Evolutionary conservation across 768 basidiomycete species (phyloP).

Genomic region (Porphyrellus cyaneotinctus): DNA sequence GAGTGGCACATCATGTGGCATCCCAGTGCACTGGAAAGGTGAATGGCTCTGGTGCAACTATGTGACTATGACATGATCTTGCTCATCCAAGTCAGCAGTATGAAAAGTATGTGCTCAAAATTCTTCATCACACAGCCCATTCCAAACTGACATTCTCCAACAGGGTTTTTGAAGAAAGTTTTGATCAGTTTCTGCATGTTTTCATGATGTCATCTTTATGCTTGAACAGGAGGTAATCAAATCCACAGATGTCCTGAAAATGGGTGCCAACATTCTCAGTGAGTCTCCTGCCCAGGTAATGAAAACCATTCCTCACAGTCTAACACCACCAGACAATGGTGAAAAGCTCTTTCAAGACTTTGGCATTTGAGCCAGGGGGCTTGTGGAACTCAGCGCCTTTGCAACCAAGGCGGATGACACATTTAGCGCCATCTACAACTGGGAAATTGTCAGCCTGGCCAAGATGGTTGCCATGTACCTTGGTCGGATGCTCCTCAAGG

Average conservation of each 20-base stretch:
- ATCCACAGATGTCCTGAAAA: slow-evolving; percentile 36
- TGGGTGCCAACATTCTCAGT: slow-evolving; percentile 49
- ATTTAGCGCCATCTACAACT: slow-evolving; percentile 32
- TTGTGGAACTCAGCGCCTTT: slow-evolving; percentile 45
- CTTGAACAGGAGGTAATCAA: slow-evolving; percentile 42
- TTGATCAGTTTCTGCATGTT: slow-evolving; percentile 27
- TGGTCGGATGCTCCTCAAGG: slow-evolving; percentile 38
- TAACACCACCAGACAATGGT: slow-evolving; percentile 38
- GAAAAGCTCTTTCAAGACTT: slow-evolving; percentile 46
- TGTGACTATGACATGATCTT: slow-evolving; percentile 41
- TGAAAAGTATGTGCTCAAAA: slow-evolving; percentile 36
- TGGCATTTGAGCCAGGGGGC: slow-evolving; percentile 36
- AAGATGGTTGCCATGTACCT: slow-evolving; percentile 43
- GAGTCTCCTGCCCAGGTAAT: slow-evolving; percentile 11
- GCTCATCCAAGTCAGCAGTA: slow-evolving; percentile 45
- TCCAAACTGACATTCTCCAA: neutral
- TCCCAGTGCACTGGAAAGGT: slow-evolving; percentile 31
- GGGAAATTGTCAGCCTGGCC: slow-evolving; percentile 41
- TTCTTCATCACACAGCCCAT: neutral
- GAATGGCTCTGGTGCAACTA: slow-evolving; percentile 45
- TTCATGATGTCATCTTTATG: neutral
- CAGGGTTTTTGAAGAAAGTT: slow-evolving; percentile 44
- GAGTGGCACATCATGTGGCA: slow-evolving; percentile 43
- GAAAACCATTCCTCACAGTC: neutral
- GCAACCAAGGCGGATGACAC: slow-evolving; percentile 38